Conservation (phyloP, 176 grass and related monocot species). For the Elymus sibiricus region DNA sequence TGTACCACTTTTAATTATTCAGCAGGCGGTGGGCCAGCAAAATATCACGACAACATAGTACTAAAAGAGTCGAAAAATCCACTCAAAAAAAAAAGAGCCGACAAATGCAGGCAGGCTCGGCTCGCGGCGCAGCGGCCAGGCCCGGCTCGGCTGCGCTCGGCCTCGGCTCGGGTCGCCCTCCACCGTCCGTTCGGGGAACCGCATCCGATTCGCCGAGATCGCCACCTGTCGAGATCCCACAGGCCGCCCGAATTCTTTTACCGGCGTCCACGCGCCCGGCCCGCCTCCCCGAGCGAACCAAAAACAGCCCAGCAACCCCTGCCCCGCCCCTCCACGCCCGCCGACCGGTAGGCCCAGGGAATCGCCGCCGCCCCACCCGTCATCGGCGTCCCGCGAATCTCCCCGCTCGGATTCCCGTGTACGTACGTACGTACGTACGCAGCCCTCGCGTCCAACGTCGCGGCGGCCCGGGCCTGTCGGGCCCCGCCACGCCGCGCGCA, state of each 20-base stretch:
- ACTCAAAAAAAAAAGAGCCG: neutral
- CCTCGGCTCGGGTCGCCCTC: neutral
- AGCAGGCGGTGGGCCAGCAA: neutral
- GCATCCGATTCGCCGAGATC: neutral
- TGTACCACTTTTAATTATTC: neutral
- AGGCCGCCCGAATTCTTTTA: neutral
- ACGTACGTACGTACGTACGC: too few relatives aligned
- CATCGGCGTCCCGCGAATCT: neutral
- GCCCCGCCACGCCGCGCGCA: neutral
- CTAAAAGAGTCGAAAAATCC: neutral
- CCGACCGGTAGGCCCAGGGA: neutral
- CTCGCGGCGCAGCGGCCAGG: neutral
- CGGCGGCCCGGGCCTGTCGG: neutral
- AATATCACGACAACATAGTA: neutral
- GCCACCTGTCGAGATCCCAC: constrained; percentile 38
- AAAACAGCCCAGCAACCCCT: neutral
- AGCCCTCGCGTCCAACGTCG: neutral
- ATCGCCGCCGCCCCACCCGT: neutral
- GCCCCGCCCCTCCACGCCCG: too few relatives aligned
- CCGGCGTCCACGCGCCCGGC: constrained; percentile 18
- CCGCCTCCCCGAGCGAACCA: neutral
- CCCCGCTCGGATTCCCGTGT: neutral
- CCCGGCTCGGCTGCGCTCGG: neutral
- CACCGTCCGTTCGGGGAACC: constrained; percentile 7
- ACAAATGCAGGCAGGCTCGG: neutral